Conservation (phyloP, 352 stramenopile genomes). For the Globisporangium okanoganense region DNA sequence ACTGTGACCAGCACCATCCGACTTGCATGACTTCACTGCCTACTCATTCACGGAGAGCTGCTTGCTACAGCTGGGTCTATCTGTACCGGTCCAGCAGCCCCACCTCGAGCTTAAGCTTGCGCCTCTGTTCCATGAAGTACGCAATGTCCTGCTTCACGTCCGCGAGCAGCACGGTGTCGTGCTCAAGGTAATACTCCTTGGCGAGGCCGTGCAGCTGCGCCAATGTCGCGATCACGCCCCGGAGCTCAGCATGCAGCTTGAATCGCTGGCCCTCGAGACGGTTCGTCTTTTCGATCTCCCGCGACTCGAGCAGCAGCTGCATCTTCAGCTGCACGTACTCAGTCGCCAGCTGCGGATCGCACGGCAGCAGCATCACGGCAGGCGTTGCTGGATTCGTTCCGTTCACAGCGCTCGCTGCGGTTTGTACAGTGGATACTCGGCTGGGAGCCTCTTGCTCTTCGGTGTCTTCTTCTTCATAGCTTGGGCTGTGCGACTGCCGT, state of each 20-base stretch:
- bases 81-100: constrained; percentile 15
- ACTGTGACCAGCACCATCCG: too few relatives aligned
- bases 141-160: constrained; percentile 41
- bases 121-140: constrained; percentile 39
- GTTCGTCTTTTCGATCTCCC: constrained; percentile 5
- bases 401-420: not conserved
- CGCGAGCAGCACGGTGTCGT: constrained; percentile 16
- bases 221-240: constrained; percentile 32
- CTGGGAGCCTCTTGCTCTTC: not conserved
- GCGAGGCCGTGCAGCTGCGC: constrained; percentile 32
- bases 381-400: not conserved
- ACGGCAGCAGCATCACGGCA: not conserved
- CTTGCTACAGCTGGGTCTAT: not conserved
- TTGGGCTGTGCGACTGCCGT: not conserved
- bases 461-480: not conserved
- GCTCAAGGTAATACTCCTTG: constrained; percentile 27
- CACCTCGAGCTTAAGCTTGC: constrained; percentile 31
- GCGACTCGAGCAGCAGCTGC: constrained; percentile 25
- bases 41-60: not conserved
- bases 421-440: not conserved
- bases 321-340: constrained; percentile 17
- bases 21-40: not conserved
- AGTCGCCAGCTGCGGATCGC: constrained; percentile 12
- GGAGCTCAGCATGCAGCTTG: constrained; percentile 37
- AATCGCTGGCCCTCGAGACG: constrained; percentile 21